Conservation (phyloP, 2,329 filamentous ascomycete species). For the Fusarium mundagurra region DNA sequence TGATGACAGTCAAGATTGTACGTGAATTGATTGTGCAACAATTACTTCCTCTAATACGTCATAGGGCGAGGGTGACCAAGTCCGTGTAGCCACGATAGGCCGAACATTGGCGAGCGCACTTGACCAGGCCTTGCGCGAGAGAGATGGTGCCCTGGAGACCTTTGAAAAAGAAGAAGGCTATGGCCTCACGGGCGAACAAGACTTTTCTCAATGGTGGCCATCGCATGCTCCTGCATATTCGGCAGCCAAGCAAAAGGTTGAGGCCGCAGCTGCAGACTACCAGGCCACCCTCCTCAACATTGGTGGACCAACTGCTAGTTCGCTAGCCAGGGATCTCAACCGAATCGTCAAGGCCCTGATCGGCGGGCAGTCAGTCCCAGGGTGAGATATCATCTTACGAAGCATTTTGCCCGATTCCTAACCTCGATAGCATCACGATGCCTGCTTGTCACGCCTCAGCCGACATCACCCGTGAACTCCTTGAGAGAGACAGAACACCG, state of each 20-base stretch:
- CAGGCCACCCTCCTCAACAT: not conserved
- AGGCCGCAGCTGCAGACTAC: constrained; percentile 15
- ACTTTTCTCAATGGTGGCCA: constrained; percentile 31
- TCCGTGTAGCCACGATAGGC: not conserved
- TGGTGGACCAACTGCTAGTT: constrained; percentile 14
- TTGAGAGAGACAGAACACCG: constrained; percentile 19
- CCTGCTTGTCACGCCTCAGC: constrained; percentile 32
- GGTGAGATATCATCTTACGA: not conserved
- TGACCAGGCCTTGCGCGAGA: constrained; percentile 18
- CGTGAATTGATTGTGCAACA: not conserved
- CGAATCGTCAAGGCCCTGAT: constrained; percentile 20
- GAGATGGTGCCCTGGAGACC: constrained; percentile 9
- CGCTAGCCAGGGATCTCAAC: constrained; percentile 11
- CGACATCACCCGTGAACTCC: constrained; percentile 17
- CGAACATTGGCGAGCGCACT: constrained; percentile 7
- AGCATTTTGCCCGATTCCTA: not conserved
- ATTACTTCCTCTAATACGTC: not conserved
- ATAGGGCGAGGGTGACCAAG: constrained; percentile 10
- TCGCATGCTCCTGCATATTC: constrained; percentile 20
- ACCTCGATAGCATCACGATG: constrained; percentile 26
- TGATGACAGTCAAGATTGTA: constrained; percentile 30
- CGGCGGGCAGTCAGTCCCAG: constrained; percentile 10
- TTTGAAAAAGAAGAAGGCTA: constrained; percentile 26
- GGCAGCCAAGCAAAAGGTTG: constrained; percentile 18
- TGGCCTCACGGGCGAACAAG: constrained; percentile 15